Base-by-base conservation (phyloP, 108 stramenopile genomes). In the Pseudonitzschia delicatissima region DNA sequence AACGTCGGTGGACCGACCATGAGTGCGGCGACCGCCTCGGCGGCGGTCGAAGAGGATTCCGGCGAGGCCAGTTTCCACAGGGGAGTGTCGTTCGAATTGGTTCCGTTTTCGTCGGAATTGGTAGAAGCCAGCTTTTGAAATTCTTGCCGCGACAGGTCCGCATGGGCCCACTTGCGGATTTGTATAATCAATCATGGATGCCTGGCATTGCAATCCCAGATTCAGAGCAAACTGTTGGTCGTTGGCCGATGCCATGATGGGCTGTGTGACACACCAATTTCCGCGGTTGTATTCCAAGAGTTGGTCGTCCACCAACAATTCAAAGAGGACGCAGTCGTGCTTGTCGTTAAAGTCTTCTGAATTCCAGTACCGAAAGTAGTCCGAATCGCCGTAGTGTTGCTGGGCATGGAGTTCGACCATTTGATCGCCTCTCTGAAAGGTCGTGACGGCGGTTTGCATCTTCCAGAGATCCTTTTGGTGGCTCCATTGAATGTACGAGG, bases 81-180 rank as follows among this genome's bases (percentile, higher is more conserved):
- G n/a, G 85, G 88, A 27, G 57, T 21, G 21, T 44, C 29, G 44
- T 34, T 33, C 12, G n/a, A 25, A 37, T 28, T 65, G 31, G 20
- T 28, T 15, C 0, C 37, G 39, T 45, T 32, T 6, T 57, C 44
- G n/a, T 39, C 40, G 32, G 8, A 47, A 51, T 13, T 37, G 49
- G 26, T 15, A 33, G 40, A 12, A 4, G 6, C 5, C 28, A 42
- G 1, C 25, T 53, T 36, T 3, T 80, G 29, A 63, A 90, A 83
- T 37, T 91, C 85, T 71, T 91, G 84, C 36, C 90, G 57, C 9
- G 87, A 84, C 44, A 86, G 33, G 52, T 91, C 90, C 32, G 87
- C 87, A 69, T 88, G 87, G 31, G 84, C 51, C 90, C 90, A 91
- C 9, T 77, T 71, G 26, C 37, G 57, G 45, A n/a, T 59, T 39